Evolutionary conservation across 345 rosid genomes (phyloP), one percentile per base, ranked within the genome.

Genomic region (Moricandia moricandioides): DNA sequence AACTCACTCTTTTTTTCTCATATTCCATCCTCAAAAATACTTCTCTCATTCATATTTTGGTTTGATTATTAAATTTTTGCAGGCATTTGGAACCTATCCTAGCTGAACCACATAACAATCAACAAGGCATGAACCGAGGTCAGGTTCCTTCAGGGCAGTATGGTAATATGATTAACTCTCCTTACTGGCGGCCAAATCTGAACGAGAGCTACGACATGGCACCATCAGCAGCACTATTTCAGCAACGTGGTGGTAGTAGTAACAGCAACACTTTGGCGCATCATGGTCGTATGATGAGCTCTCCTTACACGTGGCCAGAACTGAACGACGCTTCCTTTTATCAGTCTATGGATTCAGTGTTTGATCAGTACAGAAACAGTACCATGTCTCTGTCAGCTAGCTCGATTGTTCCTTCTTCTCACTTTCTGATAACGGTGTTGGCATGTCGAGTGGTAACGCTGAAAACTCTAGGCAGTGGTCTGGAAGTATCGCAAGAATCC

Each of bases 381-480:
- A 86, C 87, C 83, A 63, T 88, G 78, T 86, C 91, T 67, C 94
- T 84, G 67, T 85, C 94, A 78, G 84, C 88, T 62, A 83, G 84
- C 30, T 3, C 39, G 7, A 3, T 4, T 27, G 70, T 83, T 81
- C 83, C 96, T 21, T 2, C 24, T 21, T 21, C 24, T n/a, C 24
- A 21, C 24, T 21, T n/a, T 83, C 92, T 67, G 91, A 57, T 64
- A n/a, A 49, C 8, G 62, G 5, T n/a, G 10, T 2, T 34, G 37
- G 13, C 39, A 39, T 30, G 52, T 9, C 1, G 16, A 35, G 52
- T 34, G 62, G 7, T 34, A 24, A 34, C 39, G 51, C 7, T 43
- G 6, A 16, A 5, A 43, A 43, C 51, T 43, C 51, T 16, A 43
- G 51, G 51, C 13, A 13, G 16, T 16, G 16, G 51, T 43, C 13